Evolutionary conservation across 352 stramenopile species (phyloP), one percentile per base, ranked within the genome.

Genomic region (Aphanomyces invadans): DNA sequence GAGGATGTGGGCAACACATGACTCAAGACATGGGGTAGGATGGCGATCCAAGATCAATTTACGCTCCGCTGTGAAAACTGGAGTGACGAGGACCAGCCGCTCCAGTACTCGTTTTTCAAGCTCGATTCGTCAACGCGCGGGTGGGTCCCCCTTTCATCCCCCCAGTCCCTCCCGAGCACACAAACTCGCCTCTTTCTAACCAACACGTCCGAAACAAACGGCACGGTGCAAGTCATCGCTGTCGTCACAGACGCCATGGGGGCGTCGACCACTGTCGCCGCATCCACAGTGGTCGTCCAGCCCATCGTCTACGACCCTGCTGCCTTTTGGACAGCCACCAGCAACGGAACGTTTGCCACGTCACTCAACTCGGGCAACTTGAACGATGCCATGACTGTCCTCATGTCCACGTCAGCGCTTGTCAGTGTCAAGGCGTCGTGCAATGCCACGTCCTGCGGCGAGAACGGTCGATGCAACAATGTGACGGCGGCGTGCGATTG

Each of bases 101-200:
- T 92, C 12, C 76, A 52, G 15, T 92, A 92, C 59, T 65, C 74
- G 9, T 92, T 89, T 49, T 76, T 78, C 1, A 73, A 81, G n/a
- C 38, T 89, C 11, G 4, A 57, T 28, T 33, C 49, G 19, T 39
- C 76, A 3, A 73, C 73, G 0, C n/a, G 56, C 0, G 28, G 45
- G 4, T 86, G 87, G 21, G 52, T 75, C 0, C 48, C 51, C 1
- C 52, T 83, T 12, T 21, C 46, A 1, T 39, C 60, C 4, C n/a
- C 21, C 3, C 33, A 57, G 25, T 49, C 39, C 12, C 45, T 67
- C 9, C 60, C 60, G 2, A 67, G 39, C n/a, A 49, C 60, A 1
- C 38, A 57, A 39, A 29, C 48, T 11, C 60, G 60, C 19, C 49
- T 67, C 12, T 67, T 36, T 26, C 32, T 67, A 11, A 55, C 21